Percentiles rank a stretch among this genome's conserved stretches.
phyloP scores from a whole-genome alignment of 305 asterid genomes.

The Galium porrigens region DNA sequence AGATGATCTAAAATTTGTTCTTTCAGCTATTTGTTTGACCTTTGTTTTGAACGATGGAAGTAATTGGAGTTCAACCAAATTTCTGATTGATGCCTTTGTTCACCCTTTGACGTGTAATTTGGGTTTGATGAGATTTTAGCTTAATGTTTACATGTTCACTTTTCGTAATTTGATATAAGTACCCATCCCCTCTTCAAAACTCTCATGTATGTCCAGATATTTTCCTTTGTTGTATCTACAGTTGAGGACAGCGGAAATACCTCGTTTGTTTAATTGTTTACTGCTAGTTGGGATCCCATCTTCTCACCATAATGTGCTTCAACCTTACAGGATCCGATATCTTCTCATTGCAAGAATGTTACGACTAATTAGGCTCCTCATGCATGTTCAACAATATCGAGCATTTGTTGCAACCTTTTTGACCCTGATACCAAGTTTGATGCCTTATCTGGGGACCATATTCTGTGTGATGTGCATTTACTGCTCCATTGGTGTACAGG shows the following conservation, averaged over 20 bases:
- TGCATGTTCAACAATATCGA: constrained; percentile 75
- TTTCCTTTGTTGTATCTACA: constrained; percentile 1
- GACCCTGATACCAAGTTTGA: constrained; percentile 81
- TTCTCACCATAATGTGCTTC: neutral
- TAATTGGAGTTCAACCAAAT: neutral
- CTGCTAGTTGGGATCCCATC: neutral
- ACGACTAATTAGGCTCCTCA: constrained; percentile 75
- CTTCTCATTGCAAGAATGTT: constrained; percentile 94
- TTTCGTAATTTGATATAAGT: neutral
- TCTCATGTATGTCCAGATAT: neutral
- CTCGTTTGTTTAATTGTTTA: neutral
- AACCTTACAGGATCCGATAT: constrained; percentile 72
- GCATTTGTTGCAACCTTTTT: constrained; percentile 91
- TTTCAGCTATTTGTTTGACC: neutral
- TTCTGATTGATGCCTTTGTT: neutral
- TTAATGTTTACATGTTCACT: neutral
- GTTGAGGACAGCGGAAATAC: neutral
- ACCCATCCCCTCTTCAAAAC: neutral
- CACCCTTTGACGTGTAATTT: neutral
- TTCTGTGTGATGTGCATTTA: constrained; percentile 81
- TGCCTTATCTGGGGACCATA: constrained; percentile 89
- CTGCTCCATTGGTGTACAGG: constrained; percentile 93
- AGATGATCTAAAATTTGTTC: neutral
- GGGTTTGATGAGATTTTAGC: neutral
- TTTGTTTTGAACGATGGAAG: neutral